phyloP scores from a whole-genome alignment of 331 rosid species.

The Cydonia oblonga region DNA sequence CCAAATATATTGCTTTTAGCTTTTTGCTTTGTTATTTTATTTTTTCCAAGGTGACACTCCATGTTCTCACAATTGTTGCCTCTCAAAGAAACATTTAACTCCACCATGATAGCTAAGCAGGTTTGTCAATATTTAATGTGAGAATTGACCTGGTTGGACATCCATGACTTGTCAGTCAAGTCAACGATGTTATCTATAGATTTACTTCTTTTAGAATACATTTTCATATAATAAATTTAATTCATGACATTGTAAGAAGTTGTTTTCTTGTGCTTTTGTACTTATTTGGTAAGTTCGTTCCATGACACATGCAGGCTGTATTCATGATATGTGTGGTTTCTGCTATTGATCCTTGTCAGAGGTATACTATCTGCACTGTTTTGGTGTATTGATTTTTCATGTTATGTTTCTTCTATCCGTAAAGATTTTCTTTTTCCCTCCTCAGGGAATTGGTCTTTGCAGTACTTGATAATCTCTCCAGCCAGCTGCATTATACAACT shows the following conservation, averaged over 20 bases:
- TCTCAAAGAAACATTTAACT: too few species aligned
- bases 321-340: constrained; percentile 82
- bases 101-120: too few species aligned
- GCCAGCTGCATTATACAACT: constrained; percentile 51
- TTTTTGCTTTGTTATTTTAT: too few species aligned
- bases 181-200: background rate
- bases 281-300: constrained; percentile 9
- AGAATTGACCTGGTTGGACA: too few species aligned
- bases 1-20: too few species aligned
- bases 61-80: too few species aligned
- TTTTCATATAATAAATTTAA: constrained; percentile 1
- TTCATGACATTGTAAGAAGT: background rate
- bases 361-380: constrained; percentile 33
- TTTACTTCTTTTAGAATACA: background rate
- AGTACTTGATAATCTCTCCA: constrained; percentile 58
- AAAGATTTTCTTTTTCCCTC: background rate
- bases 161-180: too few species aligned
- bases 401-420: constrained; percentile 9
- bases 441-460: constrained; percentile 59
- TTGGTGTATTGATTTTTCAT: background rate
- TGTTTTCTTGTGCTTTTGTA: background rate
- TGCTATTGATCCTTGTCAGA: constrained; percentile 75
- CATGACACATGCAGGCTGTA: constrained; percentile 55
- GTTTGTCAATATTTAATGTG: too few species aligned
- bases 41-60: too few species aligned